Evolutionary conservation across 2,329 filamentous ascomycete genomes (phyloP).

Genomic region (Gyromitra esculenta): DNA sequence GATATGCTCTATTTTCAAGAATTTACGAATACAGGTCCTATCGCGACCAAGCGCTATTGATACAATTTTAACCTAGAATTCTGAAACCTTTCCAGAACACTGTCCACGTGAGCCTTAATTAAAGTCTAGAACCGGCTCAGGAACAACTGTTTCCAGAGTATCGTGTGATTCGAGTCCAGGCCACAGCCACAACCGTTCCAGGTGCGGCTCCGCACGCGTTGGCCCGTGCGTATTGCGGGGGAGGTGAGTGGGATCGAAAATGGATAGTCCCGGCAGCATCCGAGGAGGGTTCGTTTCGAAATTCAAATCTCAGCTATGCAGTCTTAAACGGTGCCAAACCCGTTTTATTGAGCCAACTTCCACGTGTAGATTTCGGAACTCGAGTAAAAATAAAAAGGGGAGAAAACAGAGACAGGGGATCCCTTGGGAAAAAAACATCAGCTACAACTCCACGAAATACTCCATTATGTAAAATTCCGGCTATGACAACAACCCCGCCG

Average conservation of each 20-base stretch:
- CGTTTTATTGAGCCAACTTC: conserved; percentile 22
- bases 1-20: not conserved
- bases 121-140: conserved; percentile 21
- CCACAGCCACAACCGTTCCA: conserved; percentile 38
- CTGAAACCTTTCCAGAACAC: conserved; percentile 19
- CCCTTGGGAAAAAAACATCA: not conserved
- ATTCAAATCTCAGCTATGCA: conserved; percentile 37
- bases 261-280: conserved; percentile 37
- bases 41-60: conserved; percentile 4
- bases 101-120: conserved; percentile 17
- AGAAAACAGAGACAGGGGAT: not conserved
- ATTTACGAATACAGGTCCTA: not conserved
- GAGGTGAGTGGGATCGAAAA: not conserved
- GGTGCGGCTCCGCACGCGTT: conserved; percentile 36
- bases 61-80: not conserved
- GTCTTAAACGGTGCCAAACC: conserved; percentile 16
- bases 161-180: conserved; percentile 21
- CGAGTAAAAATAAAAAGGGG: not conserved
- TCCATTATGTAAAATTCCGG: conserved; percentile 12
- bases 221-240: conserved; percentile 45
- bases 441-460: not conserved
- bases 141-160: conserved; percentile 6
- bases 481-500: not conserved
- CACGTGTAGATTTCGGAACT: not conserved
- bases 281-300: conserved; percentile 39